A percentile compares a stretch with the other conserved stretches of the same genome.
Evolutionary conservation across 768 basidiomycete species (phyloP).

Genomic region (Serendipita vermifera): DNA sequence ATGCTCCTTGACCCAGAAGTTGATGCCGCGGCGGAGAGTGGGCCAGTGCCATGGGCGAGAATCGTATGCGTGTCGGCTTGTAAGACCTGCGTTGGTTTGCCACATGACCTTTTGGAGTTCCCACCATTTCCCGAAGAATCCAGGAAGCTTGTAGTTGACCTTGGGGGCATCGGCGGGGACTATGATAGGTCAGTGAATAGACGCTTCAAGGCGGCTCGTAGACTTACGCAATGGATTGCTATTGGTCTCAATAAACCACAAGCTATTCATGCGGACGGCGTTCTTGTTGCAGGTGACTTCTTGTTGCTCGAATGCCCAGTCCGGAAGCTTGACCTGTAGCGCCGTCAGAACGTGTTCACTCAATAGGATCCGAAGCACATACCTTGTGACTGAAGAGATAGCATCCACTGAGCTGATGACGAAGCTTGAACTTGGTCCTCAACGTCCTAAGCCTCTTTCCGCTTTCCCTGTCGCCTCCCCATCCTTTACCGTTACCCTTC

Average conservation of each 20-base stretch:
- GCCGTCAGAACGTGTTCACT: background rate
- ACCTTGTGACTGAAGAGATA: conserved; percentile 92
- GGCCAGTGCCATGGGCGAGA: conserved; percentile 92
- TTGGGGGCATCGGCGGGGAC: conserved; percentile 58
- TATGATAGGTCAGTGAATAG: too few relatives aligned
- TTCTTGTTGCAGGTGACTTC: conserved; percentile 99
- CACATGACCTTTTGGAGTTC: conserved; percentile 94
- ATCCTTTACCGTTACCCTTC: conserved; percentile 47
- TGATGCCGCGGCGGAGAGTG: conserved; percentile 81
- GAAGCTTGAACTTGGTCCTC: conserved; percentile 66
- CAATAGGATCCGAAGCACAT: background rate
- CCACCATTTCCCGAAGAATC: conserved; percentile 80
- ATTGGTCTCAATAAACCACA: conserved; percentile 91
- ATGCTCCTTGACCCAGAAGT: conserved; percentile 98
- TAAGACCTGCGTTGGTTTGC: conserved; percentile 90
- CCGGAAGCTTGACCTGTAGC: conserved; percentile 67
- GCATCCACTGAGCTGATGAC: conserved; percentile 80
- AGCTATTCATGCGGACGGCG: conserved; percentile 71
- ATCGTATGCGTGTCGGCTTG: conserved; percentile 89
- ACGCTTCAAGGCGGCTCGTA: too few relatives aligned
- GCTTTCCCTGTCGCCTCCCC: conserved; percentile 31
- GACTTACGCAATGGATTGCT: conserved; percentile 56
- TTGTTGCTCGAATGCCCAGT: conserved; percentile 97
- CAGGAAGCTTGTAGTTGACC: conserved; percentile 84
- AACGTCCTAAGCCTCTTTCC: conserved; percentile 62